A percentile compares a stretch with the other conserved stretches of the same genome.
phyloP scores from a whole-genome alignment of 176 grass and related monocot species.

The Pharus latifolius region DNA sequence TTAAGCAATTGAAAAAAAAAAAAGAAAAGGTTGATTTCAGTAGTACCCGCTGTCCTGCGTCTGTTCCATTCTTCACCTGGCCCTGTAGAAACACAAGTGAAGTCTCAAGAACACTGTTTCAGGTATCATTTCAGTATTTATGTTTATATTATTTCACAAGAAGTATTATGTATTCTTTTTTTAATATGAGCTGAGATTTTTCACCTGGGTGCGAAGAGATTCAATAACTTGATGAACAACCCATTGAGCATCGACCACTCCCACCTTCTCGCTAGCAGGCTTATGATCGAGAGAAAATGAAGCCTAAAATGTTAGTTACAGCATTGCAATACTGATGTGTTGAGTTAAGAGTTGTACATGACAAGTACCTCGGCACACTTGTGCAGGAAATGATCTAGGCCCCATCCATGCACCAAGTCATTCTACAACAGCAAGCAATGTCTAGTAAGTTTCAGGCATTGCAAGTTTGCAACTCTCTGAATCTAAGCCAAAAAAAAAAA shows the following conservation, averaged over 20 bases:
- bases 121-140: neutral
- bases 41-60: neutral
- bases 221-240: constrained; percentile 20
- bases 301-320: too few species aligned
- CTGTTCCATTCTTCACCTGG: neutral
- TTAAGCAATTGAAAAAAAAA: neutral
- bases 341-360: too few species aligned
- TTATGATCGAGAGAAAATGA: too few species aligned
- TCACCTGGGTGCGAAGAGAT: constrained; percentile 20
- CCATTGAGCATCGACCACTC: constrained; percentile 42
- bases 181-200: neutral
- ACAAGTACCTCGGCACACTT: constrained; percentile 43
- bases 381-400: constrained; percentile 30
- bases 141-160: neutral
- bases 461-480: neutral
- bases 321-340: too few species aligned
- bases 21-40: neutral
- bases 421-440: constrained; percentile 15
- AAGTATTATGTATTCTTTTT: neutral
- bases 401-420: constrained; percentile 53
- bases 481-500: neutral
- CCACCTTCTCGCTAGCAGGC: constrained; percentile 37
- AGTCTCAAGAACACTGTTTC: neutral
- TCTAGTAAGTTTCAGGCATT: too few species aligned
- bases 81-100: neutral